Evolutionary conservation across 2,329 filamentous ascomycete genomes (phyloP).

Genomic region (Paradendryphiella salina): DNA sequence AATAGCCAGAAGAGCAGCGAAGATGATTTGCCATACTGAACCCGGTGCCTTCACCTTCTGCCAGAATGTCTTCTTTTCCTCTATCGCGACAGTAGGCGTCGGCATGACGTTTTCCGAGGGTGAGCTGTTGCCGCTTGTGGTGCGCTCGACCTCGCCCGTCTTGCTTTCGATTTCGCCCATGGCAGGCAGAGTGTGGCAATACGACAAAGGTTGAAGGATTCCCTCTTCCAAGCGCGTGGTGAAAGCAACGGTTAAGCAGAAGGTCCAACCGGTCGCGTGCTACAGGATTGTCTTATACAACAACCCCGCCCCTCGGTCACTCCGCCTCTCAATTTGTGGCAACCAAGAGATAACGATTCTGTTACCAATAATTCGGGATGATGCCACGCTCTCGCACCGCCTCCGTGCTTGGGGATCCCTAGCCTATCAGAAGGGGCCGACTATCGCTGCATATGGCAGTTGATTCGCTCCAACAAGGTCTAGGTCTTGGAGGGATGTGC

Average conservation of each 20-base stretch:
- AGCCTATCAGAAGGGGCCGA: constrained; percentile 2
- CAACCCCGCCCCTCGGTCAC: constrained; percentile 10
- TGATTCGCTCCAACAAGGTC: constrained; percentile 2
- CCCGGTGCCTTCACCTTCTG: constrained; percentile 49
- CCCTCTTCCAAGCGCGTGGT: background rate
- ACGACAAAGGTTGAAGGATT: background rate
- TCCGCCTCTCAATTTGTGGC: constrained; percentile 18
- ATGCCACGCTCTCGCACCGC: background rate
- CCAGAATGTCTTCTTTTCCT: constrained; percentile 39
- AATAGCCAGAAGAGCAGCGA: constrained; percentile 55
- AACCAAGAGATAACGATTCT: constrained; percentile 26
- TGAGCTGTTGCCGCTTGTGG: constrained; percentile 13
- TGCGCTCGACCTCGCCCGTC: constrained; percentile 17
- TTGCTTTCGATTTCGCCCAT: constrained; percentile 28
- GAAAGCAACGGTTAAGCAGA: background rate
- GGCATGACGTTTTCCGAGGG: constrained; percentile 15
- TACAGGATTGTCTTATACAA: constrained; percentile 23
- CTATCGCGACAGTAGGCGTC: constrained; percentile 16
- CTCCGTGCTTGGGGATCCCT: background rate
- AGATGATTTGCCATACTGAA: constrained; percentile 56
- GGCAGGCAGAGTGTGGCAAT: background rate
- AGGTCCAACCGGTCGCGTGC: constrained; percentile 2
- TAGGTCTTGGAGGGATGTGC: background rate
- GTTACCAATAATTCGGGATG: constrained; percentile 7
- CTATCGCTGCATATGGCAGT: background rate